Base-by-base conservation (phyloP, 1,139 yeast genomes). In the Taphrina populina region DNA sequence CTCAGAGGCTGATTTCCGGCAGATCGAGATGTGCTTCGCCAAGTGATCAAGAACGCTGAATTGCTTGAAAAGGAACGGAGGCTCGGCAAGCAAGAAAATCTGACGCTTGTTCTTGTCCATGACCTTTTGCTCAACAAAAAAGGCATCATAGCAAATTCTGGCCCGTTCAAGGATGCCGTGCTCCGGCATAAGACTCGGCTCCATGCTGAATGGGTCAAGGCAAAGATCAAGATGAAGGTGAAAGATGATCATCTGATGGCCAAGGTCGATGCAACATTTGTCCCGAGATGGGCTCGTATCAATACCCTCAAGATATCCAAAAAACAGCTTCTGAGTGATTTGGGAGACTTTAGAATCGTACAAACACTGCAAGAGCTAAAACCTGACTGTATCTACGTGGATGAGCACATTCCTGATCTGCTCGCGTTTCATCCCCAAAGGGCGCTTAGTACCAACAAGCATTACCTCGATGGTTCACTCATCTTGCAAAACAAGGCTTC, bases 401-500 rank as follows among this genome's bases (percentile, higher is more conserved):
- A 58, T 33, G 34, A 33, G 13, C 52, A 75, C 65, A 81, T 94
- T 20, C 85, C 88, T 2, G 74, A 84, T 62, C 72, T 94, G 29
- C 88, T 77, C 67, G 98, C 97, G 2, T 76, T 92, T 2, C 84
- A 58, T 10, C 34, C 57, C 2, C 35, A 44, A 5, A 19, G 29
- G 10, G 21, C 26, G 4, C 37, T 58, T 27, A 43, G 24, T 13
- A 37, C 33, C 13, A 37, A 58, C 41, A 36, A 29, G 11, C 55
- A 39, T 0, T 92, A 92, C 69, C 73, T 78, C 57, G 71, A 75
- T 8, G 98, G 98, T 0, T 77, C 82, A 53, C 73, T 92, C 19
- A 88, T 94, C 58, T 87, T 92, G 59, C 99, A 92, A 70, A 98
- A 92, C 67, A 74, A 98, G 49, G 96, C 97, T 0, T 88, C 96